Conservation (phyloP, 768 basidiomycete species). For the Trametes maxima region DNA sequence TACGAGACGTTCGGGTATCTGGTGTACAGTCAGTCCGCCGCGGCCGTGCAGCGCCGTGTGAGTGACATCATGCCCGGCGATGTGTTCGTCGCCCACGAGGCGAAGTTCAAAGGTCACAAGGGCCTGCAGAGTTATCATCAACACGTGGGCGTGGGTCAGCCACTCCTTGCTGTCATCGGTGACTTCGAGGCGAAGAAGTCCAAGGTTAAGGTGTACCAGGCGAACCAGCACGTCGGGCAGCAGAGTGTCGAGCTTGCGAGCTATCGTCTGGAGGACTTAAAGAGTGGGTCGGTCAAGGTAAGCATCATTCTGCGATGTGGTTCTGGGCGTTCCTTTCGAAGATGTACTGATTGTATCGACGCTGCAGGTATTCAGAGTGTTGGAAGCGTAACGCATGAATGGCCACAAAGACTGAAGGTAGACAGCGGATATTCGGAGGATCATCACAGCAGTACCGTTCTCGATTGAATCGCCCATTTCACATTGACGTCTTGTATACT, state of each 20-base stretch:
- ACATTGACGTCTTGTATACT: constrained; percentile 15
- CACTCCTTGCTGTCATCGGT: constrained; percentile 71
- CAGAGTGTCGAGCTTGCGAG: constrained; percentile 82
- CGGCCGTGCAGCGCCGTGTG: constrained; percentile 65
- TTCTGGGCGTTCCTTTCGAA: background rate
- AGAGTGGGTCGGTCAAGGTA: constrained; percentile 83
- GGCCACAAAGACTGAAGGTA: background rate
- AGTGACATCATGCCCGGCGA: constrained; percentile 90
- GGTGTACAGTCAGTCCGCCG: constrained; percentile 71
- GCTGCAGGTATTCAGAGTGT: constrained; percentile 42
- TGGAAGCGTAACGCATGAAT: constrained; percentile 36
- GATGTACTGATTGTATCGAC: background rate
- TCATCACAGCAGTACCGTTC: background rate
- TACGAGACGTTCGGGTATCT: constrained; percentile 65
- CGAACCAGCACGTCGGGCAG: constrained; percentile 83
- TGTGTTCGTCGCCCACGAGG: constrained; percentile 72
- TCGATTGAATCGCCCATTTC: background rate
- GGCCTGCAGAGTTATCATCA: constrained; percentile 75
- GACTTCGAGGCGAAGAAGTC: constrained; percentile 88
- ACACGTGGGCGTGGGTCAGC: constrained; percentile 53
- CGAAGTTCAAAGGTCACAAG: constrained; percentile 79
- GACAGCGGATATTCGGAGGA: constrained; percentile 3
- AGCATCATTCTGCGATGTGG: constrained; percentile 10
- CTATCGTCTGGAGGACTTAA: constrained; percentile 87
- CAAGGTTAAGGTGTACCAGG: constrained; percentile 84